Conservation (phyloP, 2,329 filamentous ascomycete species). For the Aspergillus neoniger region DNA sequence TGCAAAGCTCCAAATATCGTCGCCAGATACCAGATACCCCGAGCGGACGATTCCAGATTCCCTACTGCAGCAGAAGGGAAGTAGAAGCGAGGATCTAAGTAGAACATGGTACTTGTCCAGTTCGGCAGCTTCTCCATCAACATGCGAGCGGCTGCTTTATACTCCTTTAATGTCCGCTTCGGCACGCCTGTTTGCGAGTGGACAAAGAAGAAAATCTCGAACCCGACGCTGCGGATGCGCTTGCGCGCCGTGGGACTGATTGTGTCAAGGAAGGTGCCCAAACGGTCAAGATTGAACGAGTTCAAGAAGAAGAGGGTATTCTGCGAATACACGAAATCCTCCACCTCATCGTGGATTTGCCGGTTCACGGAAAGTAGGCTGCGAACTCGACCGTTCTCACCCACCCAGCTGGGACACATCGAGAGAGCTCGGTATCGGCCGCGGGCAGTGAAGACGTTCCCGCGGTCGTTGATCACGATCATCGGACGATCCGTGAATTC, state of each 20-base stretch:
- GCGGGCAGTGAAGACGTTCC: conserved; percentile 35
- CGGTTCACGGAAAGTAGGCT: conserved; percentile 35
- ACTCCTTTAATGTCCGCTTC: conserved; percentile 35
- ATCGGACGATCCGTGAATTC: conserved; percentile 35
- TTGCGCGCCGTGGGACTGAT: conserved; percentile 34
- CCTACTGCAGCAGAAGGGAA: conserved; percentile 32
- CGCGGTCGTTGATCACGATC: conserved; percentile 37
- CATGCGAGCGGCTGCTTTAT: conserved; percentile 29
- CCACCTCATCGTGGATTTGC: conserved; percentile 39
- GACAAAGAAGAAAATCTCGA: conserved; percentile 41
- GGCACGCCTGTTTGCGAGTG: conserved; percentile 36
- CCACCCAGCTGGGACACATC: conserved; percentile 38
- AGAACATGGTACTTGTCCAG: conserved; percentile 33
- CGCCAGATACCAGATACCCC: conserved; percentile 35
- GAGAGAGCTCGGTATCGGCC: conserved; percentile 33
- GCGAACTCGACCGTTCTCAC: conserved; percentile 34
- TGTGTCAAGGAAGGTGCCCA: conserved; percentile 36
- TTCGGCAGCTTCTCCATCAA: conserved; percentile 29
- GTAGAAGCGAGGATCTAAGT: conserved; percentile 39
- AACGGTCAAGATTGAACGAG: conserved; percentile 33
- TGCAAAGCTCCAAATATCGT: conserved; percentile 30
- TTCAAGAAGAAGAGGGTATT: conserved; percentile 41
- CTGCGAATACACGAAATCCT: conserved; percentile 37
- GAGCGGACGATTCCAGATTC: conserved; percentile 30
- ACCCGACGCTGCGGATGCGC: conserved; percentile 38